Evolutionary conservation across 192 early-diverging fungal species (phyloP), one percentile per base, ranked within the genome.

Genomic region (Backusella macrospora): DNA sequence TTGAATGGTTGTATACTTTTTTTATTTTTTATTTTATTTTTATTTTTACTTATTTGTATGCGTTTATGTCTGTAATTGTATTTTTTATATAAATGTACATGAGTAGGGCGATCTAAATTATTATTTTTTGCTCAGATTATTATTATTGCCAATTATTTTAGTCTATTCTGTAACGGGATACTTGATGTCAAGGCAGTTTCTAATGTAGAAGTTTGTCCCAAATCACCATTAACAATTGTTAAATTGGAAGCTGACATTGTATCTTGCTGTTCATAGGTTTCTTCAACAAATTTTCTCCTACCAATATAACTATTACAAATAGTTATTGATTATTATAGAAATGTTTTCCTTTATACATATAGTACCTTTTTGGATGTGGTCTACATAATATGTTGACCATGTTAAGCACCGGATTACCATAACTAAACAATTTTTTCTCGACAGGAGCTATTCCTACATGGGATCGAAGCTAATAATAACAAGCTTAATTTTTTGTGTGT

Each of bases 301-400:
- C 59, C 71, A 39, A 72, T 13, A 34, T 72, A 72, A 46, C 71
- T 72, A n/a, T 52, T 8, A 26, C 14, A 14, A 14, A 15, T 23
- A 49, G 18, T 59, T 6, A 59, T 59, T 59, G 21, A 23, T 9
- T 3, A 5, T 12, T 59, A 3, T 59, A 34, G 2, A 34, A 0
- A 34, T 64, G 34, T 38, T 6, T 34, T 13, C 1, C 47, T 13
- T 69, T 1, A 23, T 45, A 8, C n/a, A 26, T 49, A 15, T 15
- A 18, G 43, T 82, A 87, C 82, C 86, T 87, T 65, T 80, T 78
- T 14, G 82, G 74, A 12, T 81, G 80, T 40, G 85, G 84, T 39
- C 87, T 72, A 75, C 87, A 93, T 12, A 91, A 65, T 4, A 88
- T 82, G 68, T 85, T 85, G 15, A 77, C 48, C 47, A 87, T 84